These are phyloP conservation scores for Angomonas ambiguus DNA, from an alignment of 208 protist species.

Conservation along the genomic window DNA sequence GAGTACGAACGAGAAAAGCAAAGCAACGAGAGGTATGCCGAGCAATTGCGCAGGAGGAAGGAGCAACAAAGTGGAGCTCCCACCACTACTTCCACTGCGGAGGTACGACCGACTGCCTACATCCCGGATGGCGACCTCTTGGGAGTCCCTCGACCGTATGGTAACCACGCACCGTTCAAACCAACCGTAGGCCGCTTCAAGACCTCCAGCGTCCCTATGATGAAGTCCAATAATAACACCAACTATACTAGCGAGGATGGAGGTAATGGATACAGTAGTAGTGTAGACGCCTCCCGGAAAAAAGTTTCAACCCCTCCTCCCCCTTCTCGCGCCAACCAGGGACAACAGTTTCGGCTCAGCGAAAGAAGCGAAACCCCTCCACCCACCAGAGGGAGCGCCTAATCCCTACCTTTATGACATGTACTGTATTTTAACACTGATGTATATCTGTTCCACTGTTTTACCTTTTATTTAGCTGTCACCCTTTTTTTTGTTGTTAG, in stretches of 20 bases:
- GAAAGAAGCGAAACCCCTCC: conserved; percentile 16
- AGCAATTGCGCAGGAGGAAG: conserved; percentile 45
- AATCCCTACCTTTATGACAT: neutral
- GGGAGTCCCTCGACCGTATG: conserved; percentile 83
- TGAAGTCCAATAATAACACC: neutral
- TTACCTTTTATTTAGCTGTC: neutral
- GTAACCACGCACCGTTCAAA: conserved; percentile 70
- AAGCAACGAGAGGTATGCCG: conserved; percentile 50
- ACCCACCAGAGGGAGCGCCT: neutral
- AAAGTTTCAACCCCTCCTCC: neutral
- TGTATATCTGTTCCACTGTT: conserved; percentile 2
- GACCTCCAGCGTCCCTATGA: neutral
- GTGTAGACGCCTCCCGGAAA: neutral
- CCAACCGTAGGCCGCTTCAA: conserved; percentile 8
- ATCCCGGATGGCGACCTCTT: conserved; percentile 82
- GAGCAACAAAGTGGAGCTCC: conserved; percentile 20
- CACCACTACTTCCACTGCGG: conserved; percentile 61
- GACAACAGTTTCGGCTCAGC: conserved; percentile 12
- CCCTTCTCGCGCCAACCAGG: neutral
- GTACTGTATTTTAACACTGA: neutral
- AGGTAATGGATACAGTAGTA: neutral
- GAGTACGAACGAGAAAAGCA: conserved; percentile 68
- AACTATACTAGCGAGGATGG: too few relatives aligned
- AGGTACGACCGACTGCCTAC: conserved; percentile 85
- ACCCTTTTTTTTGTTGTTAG: neutral